These are phyloP conservation scores for Goffeauzyma gilvescens DNA, from an alignment of 768 basidiomycete genomes.

Conservation along the genomic window DNA sequence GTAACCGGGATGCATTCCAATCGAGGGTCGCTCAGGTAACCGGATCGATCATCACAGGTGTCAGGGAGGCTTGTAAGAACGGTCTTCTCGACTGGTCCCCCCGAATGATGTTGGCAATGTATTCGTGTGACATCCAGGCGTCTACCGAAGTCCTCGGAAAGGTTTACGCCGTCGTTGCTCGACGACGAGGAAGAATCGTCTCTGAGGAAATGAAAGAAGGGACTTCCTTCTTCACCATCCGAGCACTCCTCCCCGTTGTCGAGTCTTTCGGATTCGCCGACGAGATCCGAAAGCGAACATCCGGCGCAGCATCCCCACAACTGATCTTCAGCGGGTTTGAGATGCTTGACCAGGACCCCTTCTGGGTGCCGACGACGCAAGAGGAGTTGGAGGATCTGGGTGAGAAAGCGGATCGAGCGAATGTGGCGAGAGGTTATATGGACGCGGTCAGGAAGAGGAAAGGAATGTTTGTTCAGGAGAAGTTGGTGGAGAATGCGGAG, in stretches of 20 bases:
- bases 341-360: slow-evolving; percentile 79
- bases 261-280: slow-evolving; percentile 96
- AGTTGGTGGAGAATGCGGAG: slow-evolving; percentile 87
- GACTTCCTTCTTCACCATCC: slow-evolving; percentile 79
- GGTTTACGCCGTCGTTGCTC: slow-evolving; percentile 85
- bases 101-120: slow-evolving; percentile 91
- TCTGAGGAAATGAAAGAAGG: slow-evolving; percentile 99
- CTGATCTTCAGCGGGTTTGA: slow-evolving; percentile 97
- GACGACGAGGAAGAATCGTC: slow-evolving; percentile 73
- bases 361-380: slow-evolving; percentile 94
- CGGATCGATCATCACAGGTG: slow-evolving; percentile 73
- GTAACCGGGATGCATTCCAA: too few species aligned
- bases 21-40: slow-evolving; percentile 66
- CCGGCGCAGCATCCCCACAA: slow-evolving; percentile 92
- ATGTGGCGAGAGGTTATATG: slow-evolving; percentile 85
- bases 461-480: slow-evolving; percentile 85
- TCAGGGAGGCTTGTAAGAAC: slow-evolving; percentile 73
- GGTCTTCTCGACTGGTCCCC: slow-evolving; percentile 95
- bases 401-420: slow-evolving; percentile 79
- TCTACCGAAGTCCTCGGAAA: slow-evolving; percentile 94
- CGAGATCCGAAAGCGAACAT: slow-evolving; percentile 88
- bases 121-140: slow-evolving; percentile 93
- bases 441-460: slow-evolving; percentile 77
- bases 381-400: slow-evolving; percentile 93
- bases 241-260: slow-evolving; percentile 77